Evolutionary conservation across 179 eudicot genomes (phyloP).

Genomic region (Spinacia oleracea): DNA sequence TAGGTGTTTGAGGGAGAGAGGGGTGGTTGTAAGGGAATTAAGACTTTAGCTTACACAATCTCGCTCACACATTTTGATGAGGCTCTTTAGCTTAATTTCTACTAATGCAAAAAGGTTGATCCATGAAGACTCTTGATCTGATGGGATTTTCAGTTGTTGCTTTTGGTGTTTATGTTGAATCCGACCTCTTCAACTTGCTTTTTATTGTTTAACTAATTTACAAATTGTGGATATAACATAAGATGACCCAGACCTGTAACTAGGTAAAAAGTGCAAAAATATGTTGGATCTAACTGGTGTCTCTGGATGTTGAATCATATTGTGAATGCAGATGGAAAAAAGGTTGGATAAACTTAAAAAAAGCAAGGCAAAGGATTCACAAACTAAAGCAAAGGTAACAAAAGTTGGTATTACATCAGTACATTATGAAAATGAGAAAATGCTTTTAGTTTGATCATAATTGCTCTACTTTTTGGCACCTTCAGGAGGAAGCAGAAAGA

Average conservation of each 20-base stretch:
- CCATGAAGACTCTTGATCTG: background rate
- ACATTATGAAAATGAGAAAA: background rate
- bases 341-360: conserved; percentile 92
- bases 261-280: background rate
- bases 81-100: background rate
- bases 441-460: background rate
- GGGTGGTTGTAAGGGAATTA: background rate
- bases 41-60: background rate
- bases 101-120: background rate
- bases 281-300: conserved; percentile 25
- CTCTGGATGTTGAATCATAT: conserved; percentile 38
- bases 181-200: background rate
- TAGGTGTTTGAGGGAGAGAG: background rate
- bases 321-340: conserved; percentile 87
- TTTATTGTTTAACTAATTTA: background rate
- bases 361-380: conserved; percentile 78
- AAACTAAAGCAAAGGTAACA: conserved; percentile 76
- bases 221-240: background rate
- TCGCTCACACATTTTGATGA: background rate
- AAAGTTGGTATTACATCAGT: background rate
- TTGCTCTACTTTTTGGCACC: conserved; percentile 24
- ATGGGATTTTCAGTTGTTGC: background rate
- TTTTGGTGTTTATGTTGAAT: background rate
- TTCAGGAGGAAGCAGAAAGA: conserved; percentile 97
- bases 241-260: background rate